phyloP scores from a whole-genome alignment of 1,284 basidiomycete species.

The Ustilago curta region DNA sequence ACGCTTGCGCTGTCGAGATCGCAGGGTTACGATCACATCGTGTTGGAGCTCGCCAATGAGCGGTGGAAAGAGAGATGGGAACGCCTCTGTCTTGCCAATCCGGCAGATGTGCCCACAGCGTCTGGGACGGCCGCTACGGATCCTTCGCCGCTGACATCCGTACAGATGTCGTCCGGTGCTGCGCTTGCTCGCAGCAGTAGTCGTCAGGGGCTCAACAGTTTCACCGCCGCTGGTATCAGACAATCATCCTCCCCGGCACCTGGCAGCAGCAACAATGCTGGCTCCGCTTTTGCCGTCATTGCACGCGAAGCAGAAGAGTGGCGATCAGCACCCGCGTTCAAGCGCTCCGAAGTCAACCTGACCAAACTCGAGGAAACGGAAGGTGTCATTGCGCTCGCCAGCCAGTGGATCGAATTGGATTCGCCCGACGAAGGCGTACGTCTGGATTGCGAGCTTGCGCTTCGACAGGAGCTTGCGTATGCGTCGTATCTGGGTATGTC shows the following conservation, averaged over 20 bases:
- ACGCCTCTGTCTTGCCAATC: constrained; percentile 79
- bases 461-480: constrained; percentile 92
- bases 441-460: constrained; percentile 93
- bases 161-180: constrained; percentile 24
- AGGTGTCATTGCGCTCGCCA: constrained; percentile 80
- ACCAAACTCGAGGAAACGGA: constrained; percentile 88
- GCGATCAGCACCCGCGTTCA: constrained; percentile 84
- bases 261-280: constrained; percentile 4
- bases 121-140: constrained; percentile 14
- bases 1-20: constrained; percentile 46
- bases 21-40: constrained; percentile 75
- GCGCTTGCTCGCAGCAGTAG: constrained; percentile 57
- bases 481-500: constrained; percentile 90
- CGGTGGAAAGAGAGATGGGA: constrained; percentile 90
- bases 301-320: constrained; percentile 83
- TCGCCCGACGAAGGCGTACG: constrained; percentile 92
- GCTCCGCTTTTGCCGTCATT: constrained; percentile 23
- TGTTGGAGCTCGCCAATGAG: constrained; percentile 86
- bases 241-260: constrained; percentile 28
- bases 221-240: constrained; percentile 14
- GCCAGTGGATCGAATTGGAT: constrained; percentile 96
- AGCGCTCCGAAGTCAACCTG: constrained; percentile 87
- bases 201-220: constrained; percentile 44
- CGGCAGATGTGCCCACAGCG: constrained; percentile 31
- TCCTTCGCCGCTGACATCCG: constrained; percentile 19